Percentiles rank a stretch among this genome's conserved stretches.
Conservation (phyloP, 2,329 filamentous ascomycete species). For the Clonostachys rhizophaga region DNA sequence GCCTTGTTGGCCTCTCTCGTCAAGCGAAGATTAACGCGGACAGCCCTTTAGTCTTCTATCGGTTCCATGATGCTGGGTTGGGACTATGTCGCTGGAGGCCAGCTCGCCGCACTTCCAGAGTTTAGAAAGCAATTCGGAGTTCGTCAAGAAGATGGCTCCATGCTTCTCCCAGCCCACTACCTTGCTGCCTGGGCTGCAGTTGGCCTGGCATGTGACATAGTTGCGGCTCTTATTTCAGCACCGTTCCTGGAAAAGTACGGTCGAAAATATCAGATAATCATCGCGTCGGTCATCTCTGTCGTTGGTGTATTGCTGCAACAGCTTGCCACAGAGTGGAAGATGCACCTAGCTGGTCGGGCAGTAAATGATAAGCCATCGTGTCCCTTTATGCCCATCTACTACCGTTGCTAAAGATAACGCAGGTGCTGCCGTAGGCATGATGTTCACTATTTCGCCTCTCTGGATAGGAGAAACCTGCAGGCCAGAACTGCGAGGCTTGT, state of each 20-base stretch:
- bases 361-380: conserved; percentile 10
- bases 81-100: conserved; percentile 19
- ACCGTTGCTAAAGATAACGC: too few species aligned
- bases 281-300: conserved; percentile 14
- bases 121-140: conserved; percentile 17
- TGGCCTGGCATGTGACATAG: conserved; percentile 15
- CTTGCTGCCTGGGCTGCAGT: conserved; percentile 21
- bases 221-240: conserved; percentile 15
- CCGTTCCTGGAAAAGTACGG: conserved; percentile 22
- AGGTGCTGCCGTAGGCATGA: conserved; percentile 21
- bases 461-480: conserved; percentile 29
- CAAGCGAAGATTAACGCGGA: neutral
- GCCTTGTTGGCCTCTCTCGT: neutral
- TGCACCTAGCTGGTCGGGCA: conserved; percentile 17
- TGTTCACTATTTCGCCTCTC: conserved; percentile 26
- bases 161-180: conserved; percentile 19
- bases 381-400: too few species aligned
- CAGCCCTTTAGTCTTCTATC: conserved; percentile 17
- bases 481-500: conserved; percentile 27
- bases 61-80: conserved; percentile 22
- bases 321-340: conserved; percentile 15
- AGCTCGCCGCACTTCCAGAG: conserved; percentile 19
- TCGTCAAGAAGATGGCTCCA: conserved; percentile 12
- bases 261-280: conserved; percentile 17
- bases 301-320: conserved; percentile 21